These are phyloP conservation scores for Brassica nigra DNA, from an alignment of 345 rosid genomes.

Conservation along the genomic window DNA sequence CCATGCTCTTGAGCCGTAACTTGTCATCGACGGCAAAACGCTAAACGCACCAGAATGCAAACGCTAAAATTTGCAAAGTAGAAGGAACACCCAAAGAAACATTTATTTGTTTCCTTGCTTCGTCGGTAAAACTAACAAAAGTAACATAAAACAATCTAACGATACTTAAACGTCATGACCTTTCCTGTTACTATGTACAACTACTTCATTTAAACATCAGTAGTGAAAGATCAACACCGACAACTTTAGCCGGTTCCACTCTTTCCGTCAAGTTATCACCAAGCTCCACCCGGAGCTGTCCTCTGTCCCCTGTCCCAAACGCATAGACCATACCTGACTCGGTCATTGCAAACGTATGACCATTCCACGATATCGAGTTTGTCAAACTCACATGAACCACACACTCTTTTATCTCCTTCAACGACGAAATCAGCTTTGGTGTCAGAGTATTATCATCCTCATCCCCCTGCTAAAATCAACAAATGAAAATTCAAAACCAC, in stretches of 20 bases:
- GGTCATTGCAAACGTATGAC: slow-evolving; percentile 84
- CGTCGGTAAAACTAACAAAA: slow-evolving; percentile 5
- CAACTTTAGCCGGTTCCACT: slow-evolving; percentile 72
- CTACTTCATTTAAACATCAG: slow-evolving; percentile 22
- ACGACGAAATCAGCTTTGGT: slow-evolving; percentile 68
- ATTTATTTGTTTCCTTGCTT: not conserved
- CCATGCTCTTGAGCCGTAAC: not conserved
- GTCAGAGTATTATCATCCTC: slow-evolving; percentile 64
- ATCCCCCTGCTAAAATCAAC: slow-evolving; percentile 51
- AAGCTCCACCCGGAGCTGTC: slow-evolving; percentile 84
- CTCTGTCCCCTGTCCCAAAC: slow-evolving; percentile 92
- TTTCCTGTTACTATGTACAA: slow-evolving; percentile 27
- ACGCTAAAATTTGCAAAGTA: not conserved
- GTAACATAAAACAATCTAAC: slow-evolving; percentile 7
- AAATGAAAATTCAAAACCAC: slow-evolving; percentile 1
- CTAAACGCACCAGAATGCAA: slow-evolving; percentile 9
- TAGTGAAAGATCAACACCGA: slow-evolving; percentile 56
- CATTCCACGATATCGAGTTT: slow-evolving; percentile 74
- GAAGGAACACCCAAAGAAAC: not conserved
- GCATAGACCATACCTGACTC: slow-evolving; percentile 86
- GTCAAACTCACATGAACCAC: slow-evolving; percentile 91
- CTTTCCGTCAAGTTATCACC: slow-evolving; percentile 68
- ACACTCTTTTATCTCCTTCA: slow-evolving; percentile 57
- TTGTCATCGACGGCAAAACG: not conserved
- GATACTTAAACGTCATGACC: slow-evolving; percentile 1